Evolutionary conservation across 2,329 filamentous ascomycete genomes (phyloP).

Genomic region (Fusarium acutatum): DNA sequence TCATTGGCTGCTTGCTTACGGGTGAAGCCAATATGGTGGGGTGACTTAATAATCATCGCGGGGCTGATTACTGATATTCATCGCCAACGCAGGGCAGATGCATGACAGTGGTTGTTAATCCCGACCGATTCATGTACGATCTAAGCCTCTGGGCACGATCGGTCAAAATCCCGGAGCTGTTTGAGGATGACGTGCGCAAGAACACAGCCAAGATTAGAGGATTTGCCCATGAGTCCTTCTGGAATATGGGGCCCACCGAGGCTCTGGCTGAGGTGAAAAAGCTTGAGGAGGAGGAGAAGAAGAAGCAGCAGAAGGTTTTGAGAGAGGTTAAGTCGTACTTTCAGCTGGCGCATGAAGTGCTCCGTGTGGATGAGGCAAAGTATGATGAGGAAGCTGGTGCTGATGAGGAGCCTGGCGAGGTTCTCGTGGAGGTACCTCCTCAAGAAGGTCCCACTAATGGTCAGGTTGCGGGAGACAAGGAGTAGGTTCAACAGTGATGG

Average conservation of each 20-base stretch:
- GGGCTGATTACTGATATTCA: no score
- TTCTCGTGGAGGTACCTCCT: not conserved
- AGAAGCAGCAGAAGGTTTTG: not conserved
- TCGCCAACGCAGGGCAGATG: no score
- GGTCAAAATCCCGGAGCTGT: not conserved
- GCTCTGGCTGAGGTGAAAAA: not conserved
- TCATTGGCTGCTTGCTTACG: no score
- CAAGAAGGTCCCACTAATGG: not conserved
- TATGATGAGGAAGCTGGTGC: not conserved
- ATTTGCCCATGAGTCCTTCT: accelerated
- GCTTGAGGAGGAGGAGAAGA: not conserved
- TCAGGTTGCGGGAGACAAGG: accelerated
- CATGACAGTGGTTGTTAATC: not conserved
- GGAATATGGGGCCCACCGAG: not conserved
- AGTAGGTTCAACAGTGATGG: not conserved
- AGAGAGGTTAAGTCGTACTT: not conserved
- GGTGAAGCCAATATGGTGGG: no score
- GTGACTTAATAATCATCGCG: no score
- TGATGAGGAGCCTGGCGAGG: not conserved
- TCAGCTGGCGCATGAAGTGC: not conserved
- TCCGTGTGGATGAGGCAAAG: not conserved
- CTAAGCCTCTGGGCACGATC: not conserved
- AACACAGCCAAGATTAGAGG: not conserved
- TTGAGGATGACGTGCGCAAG: not conserved
- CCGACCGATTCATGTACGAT: not conserved